phyloP scores from a whole-genome alignment of 495 filamentous ascomycete species.

The Aspergillus steynii region DNA sequence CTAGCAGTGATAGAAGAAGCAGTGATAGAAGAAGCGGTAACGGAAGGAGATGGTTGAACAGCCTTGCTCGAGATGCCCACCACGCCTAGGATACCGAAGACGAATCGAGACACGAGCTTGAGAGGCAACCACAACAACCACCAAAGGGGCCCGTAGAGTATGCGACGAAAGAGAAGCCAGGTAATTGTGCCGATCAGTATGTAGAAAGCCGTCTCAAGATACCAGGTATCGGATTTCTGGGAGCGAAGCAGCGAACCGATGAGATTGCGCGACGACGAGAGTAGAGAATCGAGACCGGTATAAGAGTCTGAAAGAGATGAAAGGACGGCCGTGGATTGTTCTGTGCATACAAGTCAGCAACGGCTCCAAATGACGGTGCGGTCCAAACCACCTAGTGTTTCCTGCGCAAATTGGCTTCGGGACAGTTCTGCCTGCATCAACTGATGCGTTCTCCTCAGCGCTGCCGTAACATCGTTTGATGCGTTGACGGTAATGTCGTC shows the following conservation, averaged over 20 bases:
- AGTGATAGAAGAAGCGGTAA: constrained; percentile 12
- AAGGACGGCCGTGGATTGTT: constrained; percentile 77
- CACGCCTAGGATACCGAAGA: constrained; percentile 43
- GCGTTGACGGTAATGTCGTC: constrained; percentile 70
- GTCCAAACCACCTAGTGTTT: constrained; percentile 62
- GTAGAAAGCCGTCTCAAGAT: constrained; percentile 84
- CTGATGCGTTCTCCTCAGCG: constrained; percentile 80
- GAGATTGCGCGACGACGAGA: constrained; percentile 70
- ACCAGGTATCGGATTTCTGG: constrained; percentile 96
- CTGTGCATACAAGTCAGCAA: constrained; percentile 26
- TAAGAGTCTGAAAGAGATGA: constrained; percentile 78
- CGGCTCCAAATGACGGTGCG: background rate
- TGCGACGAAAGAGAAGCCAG: constrained; percentile 83
- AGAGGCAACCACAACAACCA: constrained; percentile 83
- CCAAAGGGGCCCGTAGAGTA: constrained; percentile 88
- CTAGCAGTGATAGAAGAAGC: constrained; percentile 10
- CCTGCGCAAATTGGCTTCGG: constrained; percentile 81
- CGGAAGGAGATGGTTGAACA: constrained; percentile 29
- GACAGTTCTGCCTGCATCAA: constrained; percentile 80
- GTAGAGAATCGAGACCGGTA: constrained; percentile 69
- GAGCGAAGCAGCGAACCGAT: constrained; percentile 77
- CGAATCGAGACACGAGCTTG: constrained; percentile 55
- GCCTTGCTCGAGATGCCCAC: constrained; percentile 39
- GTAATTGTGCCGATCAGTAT: constrained; percentile 71
- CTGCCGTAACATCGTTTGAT: constrained; percentile 78